phyloP scores from a whole-genome alignment of 2,329 filamentous ascomycete genomes.

The Phyllosticta capitalensis region DNA sequence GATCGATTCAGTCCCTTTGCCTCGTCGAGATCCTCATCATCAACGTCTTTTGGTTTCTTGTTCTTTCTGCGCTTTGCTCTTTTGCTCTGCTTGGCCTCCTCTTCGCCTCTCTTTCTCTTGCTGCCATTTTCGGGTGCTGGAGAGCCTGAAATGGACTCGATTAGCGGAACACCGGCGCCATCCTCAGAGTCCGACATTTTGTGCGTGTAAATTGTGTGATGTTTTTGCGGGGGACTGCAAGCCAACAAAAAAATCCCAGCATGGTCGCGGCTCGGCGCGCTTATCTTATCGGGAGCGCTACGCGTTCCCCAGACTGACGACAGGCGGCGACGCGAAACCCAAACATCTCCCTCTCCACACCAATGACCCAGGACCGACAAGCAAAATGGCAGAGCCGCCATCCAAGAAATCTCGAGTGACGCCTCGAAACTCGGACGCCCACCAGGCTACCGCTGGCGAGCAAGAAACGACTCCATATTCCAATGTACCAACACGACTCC shows the following conservation, averaged over 20 bases:
- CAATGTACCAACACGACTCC: slow-evolving; percentile 14
- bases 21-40: slow-evolving; percentile 47
- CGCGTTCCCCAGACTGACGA: slow-evolving; percentile 4
- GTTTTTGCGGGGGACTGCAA: slow-evolving; percentile 11
- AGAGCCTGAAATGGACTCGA: slow-evolving; percentile 30
- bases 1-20: slow-evolving; percentile 60
- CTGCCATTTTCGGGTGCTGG: slow-evolving; percentile 16
- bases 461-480: slow-evolving; percentile 16
- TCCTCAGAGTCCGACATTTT: slow-evolving; percentile 38
- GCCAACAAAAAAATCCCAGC: slow-evolving; percentile 1
- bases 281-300: slow-evolving; percentile 11
- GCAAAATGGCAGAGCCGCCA: slow-evolving; percentile 26
- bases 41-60: slow-evolving; percentile 50
- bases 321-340: background rate
- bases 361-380: background rate
- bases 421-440: slow-evolving; percentile 15
- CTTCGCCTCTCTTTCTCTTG: slow-evolving; percentile 34
- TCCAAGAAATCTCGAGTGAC: slow-evolving; percentile 26
- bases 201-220: slow-evolving; percentile 13
- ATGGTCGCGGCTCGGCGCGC: background rate
- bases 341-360: background rate
- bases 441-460: slow-evolving; percentile 6
- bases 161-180: slow-evolving; percentile 34
- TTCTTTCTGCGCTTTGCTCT: slow-evolving; percentile 48
- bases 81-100: slow-evolving; percentile 24